Evolutionary conservation across 805 yeast species (phyloP).

Genomic region (Lachancea waltii): DNA sequence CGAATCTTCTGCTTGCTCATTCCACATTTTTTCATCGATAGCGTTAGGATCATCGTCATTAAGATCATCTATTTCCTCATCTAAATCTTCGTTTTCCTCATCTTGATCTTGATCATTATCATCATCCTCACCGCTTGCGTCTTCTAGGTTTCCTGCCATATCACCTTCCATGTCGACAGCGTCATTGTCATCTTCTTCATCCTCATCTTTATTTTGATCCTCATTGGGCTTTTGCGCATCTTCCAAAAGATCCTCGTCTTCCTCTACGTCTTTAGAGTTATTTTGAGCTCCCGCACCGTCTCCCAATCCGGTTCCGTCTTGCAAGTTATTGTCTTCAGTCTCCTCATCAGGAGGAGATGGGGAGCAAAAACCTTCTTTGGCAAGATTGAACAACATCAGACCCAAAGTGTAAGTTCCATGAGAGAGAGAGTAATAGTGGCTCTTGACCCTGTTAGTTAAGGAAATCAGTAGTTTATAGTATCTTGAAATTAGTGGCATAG

Average conservation of each 20-base stretch:
- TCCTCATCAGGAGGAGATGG: constrained; percentile 71
- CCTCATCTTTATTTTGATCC: constrained; percentile 62
- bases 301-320: constrained; percentile 89
- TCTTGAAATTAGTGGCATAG: constrained; percentile 56
- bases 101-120: constrained; percentile 44
- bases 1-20: constrained; percentile 75
- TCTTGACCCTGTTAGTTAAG: constrained; percentile 40
- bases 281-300: constrained; percentile 86
- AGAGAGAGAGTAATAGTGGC: constrained; percentile 47
- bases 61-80: constrained; percentile 83
- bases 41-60: constrained; percentile 92
- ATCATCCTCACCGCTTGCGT: constrained; percentile 61
- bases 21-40: constrained; percentile 97
- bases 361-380: constrained; percentile 84
- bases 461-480: constrained; percentile 46
- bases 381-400: constrained; percentile 48
- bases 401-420: constrained; percentile 58
- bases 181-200: constrained; percentile 61
- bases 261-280: constrained; percentile 78
- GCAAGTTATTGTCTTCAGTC: constrained; percentile 56
- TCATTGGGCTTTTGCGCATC: constrained; percentile 68
- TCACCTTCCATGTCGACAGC: constrained; percentile 95
- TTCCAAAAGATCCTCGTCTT: constrained; percentile 84
- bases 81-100: constrained; percentile 65
- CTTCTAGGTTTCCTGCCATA: constrained; percentile 90